Evolutionary conservation across 177 flowering plant genomes (phyloP).

Genomic region (Tripterygium wilfordii): DNA sequence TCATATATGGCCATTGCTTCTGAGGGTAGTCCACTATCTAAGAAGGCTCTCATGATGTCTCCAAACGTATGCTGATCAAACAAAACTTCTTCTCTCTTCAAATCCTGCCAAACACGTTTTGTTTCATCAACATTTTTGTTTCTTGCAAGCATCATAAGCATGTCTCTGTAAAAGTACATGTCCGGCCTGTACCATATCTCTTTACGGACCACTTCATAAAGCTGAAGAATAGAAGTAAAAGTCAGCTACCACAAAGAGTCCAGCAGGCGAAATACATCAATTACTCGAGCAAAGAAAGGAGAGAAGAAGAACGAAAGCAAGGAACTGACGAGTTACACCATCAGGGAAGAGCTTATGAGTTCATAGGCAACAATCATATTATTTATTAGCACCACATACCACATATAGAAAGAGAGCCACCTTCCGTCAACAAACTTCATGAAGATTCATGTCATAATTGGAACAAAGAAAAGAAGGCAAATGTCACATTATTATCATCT

Average conservation of each 20-base stretch:
- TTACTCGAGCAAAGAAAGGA: neutral
- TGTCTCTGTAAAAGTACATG: conserved; percentile 94
- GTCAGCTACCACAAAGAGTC: neutral
- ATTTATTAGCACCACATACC: too few relatives aligned
- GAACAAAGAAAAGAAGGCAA: too few relatives aligned
- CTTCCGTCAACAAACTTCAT: too few relatives aligned
- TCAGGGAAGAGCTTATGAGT: too few relatives aligned
- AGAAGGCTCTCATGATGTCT: conserved; percentile 68
- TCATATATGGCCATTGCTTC: conserved; percentile 82
- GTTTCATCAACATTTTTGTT: conserved; percentile 69
- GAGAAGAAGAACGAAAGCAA: neutral
- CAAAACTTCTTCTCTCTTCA: conserved; percentile 66
- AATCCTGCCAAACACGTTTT: conserved; percentile 66
- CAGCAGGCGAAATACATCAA: neutral
- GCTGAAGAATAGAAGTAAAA: conserved; percentile 30
- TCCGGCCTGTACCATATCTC: conserved; percentile 97
- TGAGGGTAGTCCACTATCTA: conserved; percentile 61
- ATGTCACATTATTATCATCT: too few relatives aligned
- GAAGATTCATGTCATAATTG: too few relatives aligned
- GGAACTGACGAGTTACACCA: too few relatives aligned
- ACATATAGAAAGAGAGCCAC: too few relatives aligned
- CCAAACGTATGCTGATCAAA: conserved; percentile 96
- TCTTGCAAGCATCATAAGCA: conserved; percentile 93
- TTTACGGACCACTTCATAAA: conserved; percentile 79
- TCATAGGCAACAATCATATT: too few relatives aligned